Evolutionary conservation across 306 rosid genomes (phyloP), one percentile per base, ranked within the genome.

Genomic region (Glycine soja): DNA sequence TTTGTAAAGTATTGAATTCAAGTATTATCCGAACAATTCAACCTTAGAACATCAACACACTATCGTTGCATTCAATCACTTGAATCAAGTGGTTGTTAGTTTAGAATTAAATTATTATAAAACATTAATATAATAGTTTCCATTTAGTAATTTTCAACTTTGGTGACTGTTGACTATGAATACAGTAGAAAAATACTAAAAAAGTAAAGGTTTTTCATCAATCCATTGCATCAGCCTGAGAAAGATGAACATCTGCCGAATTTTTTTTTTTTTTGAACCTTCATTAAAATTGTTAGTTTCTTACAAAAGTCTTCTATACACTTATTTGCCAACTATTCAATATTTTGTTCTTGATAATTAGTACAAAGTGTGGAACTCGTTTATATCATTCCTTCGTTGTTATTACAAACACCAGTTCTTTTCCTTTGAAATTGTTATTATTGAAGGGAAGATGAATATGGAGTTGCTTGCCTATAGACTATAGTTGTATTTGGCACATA

Each of bases 101-200:
- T 14, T 36, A 14, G 68, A 77, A 78, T 76, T 50, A 50, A 77
- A 38, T 51, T 75, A 30, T 0, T 45, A 5, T 47, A 4, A 46
- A 68, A 40, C 30, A 10, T 14, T 38, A 13, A 78, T 30, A 18
- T 63, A 8, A 45, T 43, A 45, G n/a, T 6, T 62, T 16, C 13
- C 3, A 12, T 12, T n/a, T 38, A 14, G 38, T 30, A 56, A 13
- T 14, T 42, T 80, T 86, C 83, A 83, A 77, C 74, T 83, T 76
- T 57, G 72, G 16, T 42, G 10, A 18, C 75, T 34, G 54, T 80
- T 80, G 87, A 81, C 85, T 57, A 43, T 53, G 40, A 69, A 69
- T 53, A 12, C 40, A 74, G 40, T 36, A 38, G 65, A 32, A 48
- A 47, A 64, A 40, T 32, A 78, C 68, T 43, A 32, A 24, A 16